Conservation (phyloP, 2,329 filamentous ascomycete species). For the Aspergillus felis region DNA sequence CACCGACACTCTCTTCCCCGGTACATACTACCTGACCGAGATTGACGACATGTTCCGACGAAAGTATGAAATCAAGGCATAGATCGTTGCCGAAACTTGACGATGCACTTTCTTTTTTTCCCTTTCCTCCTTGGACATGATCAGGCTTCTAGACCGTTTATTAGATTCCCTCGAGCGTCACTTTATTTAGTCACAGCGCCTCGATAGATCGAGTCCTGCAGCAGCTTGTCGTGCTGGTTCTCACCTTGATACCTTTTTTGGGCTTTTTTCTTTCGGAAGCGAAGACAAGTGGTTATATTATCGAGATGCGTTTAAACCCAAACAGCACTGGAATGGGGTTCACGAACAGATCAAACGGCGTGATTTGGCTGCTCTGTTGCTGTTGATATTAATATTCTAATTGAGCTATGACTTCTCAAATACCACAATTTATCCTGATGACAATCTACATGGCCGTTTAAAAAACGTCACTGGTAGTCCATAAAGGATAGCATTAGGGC, state of each 20-base stretch:
- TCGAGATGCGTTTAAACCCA: constrained; percentile 5
- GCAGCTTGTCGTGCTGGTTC: constrained; percentile 5
- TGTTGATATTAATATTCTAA: constrained; percentile 15
- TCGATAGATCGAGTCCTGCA: constrained; percentile 24
- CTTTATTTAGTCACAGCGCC: constrained; percentile 16
- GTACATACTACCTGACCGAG: constrained; percentile 74
- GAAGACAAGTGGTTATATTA: not conserved
- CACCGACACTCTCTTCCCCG: constrained; percentile 60
- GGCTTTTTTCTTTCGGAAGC: constrained; percentile 2
- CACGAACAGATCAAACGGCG: constrained; percentile 1
- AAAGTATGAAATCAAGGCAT: constrained; percentile 72
- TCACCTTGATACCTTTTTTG: constrained; percentile 1
- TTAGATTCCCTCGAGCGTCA: constrained; percentile 34
- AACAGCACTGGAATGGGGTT: constrained; percentile 15
- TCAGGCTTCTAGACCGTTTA: constrained; percentile 28
- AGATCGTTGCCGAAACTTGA: constrained; percentile 26
- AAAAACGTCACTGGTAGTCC: not conserved
- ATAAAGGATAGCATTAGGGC: too few relatives aligned
- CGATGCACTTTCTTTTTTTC: constrained; percentile 14
- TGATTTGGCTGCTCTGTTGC: constrained; percentile 3
- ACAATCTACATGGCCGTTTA: not conserved
- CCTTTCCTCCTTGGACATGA: constrained; percentile 24
- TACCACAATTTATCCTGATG: not conserved
- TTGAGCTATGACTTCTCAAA: constrained; percentile 2
- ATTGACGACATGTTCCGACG: constrained; percentile 85